Conservation (phyloP, 148 eudicot genomes). For the Camellia japonica region DNA sequence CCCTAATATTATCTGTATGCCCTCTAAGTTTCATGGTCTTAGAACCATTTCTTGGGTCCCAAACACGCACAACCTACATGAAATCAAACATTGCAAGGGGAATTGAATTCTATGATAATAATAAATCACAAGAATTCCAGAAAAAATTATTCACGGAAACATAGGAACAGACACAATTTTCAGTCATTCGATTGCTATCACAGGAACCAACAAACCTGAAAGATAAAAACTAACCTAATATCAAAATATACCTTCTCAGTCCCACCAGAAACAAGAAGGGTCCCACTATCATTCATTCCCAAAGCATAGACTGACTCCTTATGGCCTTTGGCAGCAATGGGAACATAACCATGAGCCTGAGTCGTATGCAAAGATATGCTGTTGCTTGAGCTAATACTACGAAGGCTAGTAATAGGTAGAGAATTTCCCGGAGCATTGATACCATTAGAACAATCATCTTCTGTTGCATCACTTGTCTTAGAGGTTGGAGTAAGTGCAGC, state of each 20-base stretch:
- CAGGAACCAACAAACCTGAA: not conserved
- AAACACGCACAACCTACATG: constrained; percentile 84
- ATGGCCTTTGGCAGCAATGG: constrained; percentile 91
- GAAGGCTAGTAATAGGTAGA: constrained; percentile 52
- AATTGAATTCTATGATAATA: not conserved
- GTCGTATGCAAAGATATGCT: constrained; percentile 61
- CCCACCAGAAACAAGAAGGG: constrained; percentile 97
- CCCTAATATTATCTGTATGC: constrained; percentile 93
- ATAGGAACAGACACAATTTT: not conserved
- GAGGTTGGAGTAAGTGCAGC: constrained; percentile 80
- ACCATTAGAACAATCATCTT: constrained; percentile 66
- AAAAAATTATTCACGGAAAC: not conserved
- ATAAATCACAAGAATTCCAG: not conserved
- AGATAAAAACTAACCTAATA: not conserved
- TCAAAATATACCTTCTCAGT: constrained; percentile 77
- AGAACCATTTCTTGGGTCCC: constrained; percentile 95
- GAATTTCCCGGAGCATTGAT: constrained; percentile 54
- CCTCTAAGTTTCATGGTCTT: constrained; percentile 98
- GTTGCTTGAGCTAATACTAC: constrained; percentile 73
- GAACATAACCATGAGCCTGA: constrained; percentile 69
- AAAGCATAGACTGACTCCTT: constrained; percentile 97
- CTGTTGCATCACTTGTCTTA: constrained; percentile 60
- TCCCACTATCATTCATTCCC: constrained; percentile 86
- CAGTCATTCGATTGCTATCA: not conserved
- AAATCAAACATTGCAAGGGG: constrained; percentile 15